Conservation (phyloP, 257 asterid species). For the Petunia secreta region DNA sequence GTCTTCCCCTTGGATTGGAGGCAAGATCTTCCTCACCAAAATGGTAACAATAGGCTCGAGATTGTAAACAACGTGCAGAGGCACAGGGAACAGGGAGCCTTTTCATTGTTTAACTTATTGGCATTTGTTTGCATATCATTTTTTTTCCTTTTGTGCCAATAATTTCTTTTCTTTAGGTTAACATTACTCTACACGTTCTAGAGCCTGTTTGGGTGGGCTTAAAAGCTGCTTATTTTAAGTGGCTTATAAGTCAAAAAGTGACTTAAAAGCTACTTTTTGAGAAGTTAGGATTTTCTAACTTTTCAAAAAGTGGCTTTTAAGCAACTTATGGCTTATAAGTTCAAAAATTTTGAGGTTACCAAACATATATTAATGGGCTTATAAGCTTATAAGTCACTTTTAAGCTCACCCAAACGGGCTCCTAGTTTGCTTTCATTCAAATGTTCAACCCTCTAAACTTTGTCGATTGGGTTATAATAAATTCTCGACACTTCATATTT, state of each 20-base stretch:
- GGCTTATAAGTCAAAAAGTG: too few relatives aligned
- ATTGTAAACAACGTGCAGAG: background rate
- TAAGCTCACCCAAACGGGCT: too few relatives aligned
- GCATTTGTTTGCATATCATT: background rate
- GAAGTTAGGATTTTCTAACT: too few relatives aligned
- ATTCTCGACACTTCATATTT: background rate
- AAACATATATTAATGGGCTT: too few relatives aligned
- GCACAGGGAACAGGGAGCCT: constrained; percentile 18
- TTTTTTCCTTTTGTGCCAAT: background rate
- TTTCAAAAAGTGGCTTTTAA: too few relatives aligned
- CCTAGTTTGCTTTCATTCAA: background rate
- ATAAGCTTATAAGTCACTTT: too few relatives aligned
- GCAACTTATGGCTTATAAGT: too few relatives aligned
- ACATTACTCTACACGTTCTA: background rate
- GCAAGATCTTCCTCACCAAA: background rate
- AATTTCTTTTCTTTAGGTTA: constrained; percentile 12
- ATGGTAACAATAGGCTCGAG: background rate
- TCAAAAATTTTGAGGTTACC: too few relatives aligned
- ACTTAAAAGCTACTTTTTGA: too few relatives aligned
- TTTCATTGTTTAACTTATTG: constrained; percentile 17
- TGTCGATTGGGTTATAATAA: constrained; percentile 39
- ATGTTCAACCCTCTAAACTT: background rate
- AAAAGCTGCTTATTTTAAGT: too few relatives aligned
- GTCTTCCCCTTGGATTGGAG: background rate
- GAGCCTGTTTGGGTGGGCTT: too few relatives aligned